Conservation (phyloP, 495 filamentous ascomycete genomes). For the Aspergillus baeticus region DNA sequence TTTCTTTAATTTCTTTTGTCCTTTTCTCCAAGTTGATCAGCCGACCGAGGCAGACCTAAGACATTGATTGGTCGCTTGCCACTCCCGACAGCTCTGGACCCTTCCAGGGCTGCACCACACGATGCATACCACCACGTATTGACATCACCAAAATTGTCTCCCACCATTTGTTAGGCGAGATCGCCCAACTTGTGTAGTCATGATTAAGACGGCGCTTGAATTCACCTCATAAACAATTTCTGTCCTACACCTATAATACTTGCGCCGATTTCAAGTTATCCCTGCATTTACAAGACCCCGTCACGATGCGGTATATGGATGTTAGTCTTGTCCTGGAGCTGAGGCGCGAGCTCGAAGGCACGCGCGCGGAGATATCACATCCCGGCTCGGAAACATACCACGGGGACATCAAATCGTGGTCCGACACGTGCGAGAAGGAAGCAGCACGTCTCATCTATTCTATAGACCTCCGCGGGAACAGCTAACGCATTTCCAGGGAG, state of each 20-base stretch:
- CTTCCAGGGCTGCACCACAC: not conserved
- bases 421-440: constrained; percentile 6
- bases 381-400: not conserved
- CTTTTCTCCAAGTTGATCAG: no score
- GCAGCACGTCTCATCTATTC: not conserved
- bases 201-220: not conserved
- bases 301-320: constrained; percentile 1
- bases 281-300: not conserved
- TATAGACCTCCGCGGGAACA: not conserved
- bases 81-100: no score
- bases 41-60: no score
- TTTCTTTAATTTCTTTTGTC: no score
- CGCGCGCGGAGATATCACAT: not conserved
- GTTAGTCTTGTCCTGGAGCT: not conserved
- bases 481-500: constrained; percentile 3
- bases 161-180: not conserved
- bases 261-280: not conserved
- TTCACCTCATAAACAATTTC: not conserved
- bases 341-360: not conserved
- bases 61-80: no score
- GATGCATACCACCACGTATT: not conserved
- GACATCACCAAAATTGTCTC: not conserved
- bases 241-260: not conserved
- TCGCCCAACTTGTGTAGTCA: not conserved
- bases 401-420: constrained; percentile 3